These are phyloP conservation scores for Naganishia friedmannii DNA, from an alignment of 768 basidiomycete genomes.

Conservation along the genomic window DNA sequence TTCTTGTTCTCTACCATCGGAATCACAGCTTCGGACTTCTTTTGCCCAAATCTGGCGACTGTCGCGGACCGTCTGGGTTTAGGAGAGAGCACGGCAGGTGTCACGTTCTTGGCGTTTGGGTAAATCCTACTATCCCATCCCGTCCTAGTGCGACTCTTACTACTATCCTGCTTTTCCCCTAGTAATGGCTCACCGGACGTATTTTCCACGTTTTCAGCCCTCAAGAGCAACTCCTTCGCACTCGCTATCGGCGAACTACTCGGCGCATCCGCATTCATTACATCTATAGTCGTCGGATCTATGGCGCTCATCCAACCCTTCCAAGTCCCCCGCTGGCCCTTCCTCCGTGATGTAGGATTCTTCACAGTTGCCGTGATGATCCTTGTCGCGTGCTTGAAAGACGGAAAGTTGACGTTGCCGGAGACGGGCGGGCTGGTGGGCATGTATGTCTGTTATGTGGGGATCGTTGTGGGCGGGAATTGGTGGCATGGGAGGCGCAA, in stretches of 20 bases:
- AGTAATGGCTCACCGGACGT: conserved; percentile 92
- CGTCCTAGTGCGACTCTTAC: not conserved
- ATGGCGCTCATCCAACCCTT: conserved; percentile 98
- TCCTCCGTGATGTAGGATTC: conserved; percentile 91
- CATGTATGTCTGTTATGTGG: conserved; percentile 74
- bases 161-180: not conserved
- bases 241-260: conserved; percentile 92
- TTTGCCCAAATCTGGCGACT: conserved; percentile 91
- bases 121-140: conserved; percentile 1
- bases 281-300: conserved; percentile 92
- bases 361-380: conserved; percentile 77
- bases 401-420: conserved; percentile 66
- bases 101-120: conserved; percentile 94
- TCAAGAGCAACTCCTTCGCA: conserved; percentile 77
- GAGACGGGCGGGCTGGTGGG: conserved; percentile 71
- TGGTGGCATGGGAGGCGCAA: conserved; percentile 59
- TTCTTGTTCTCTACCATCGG: conserved; percentile 96
- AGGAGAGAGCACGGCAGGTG: conserved; percentile 90
- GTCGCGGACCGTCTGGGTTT: conserved; percentile 79
- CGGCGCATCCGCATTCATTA: conserved; percentile 92
- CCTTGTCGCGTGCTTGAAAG: conserved; percentile 73
- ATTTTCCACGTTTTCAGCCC: conserved; percentile 91
- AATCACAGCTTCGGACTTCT: conserved; percentile 93
- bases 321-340: conserved; percentile 71
- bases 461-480: conserved; percentile 68